Percentiles rank a stretch among this genome's conserved stretches.
phyloP scores from a whole-genome alignment of 2,329 filamentous ascomycete genomes.

The Ceratocystis cubensis region DNA sequence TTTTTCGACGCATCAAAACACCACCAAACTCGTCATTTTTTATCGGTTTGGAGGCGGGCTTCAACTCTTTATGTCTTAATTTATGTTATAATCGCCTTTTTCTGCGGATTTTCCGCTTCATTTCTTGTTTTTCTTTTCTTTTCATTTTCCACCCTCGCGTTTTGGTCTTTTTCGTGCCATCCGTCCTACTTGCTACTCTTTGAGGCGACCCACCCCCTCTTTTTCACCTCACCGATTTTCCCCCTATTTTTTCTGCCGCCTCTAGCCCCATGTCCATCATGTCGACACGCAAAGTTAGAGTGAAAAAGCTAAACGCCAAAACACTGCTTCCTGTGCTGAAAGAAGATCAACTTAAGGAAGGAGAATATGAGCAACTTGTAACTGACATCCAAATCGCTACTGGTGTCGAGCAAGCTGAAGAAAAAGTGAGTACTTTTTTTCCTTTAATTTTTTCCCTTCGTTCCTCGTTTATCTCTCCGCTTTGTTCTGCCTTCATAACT shows the following conservation, averaged over 20 bases:
- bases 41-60: slow-evolving; percentile 10
- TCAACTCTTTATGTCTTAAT: slow-evolving; percentile 20
- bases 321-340: slow-evolving; percentile 74
- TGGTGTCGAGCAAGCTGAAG: slow-evolving; percentile 91
- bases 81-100: slow-evolving; percentile 20
- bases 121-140: slow-evolving; percentile 39
- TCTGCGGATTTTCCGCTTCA: slow-evolving; percentile 26
- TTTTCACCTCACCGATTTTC: slow-evolving; percentile 28
- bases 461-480: not conserved
- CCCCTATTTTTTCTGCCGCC: slow-evolving; percentile 20
- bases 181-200: slow-evolving; percentile 25
- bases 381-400: slow-evolving; percentile 81
- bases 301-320: slow-evolving; percentile 87
- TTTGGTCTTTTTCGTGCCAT: slow-evolving; percentile 30
- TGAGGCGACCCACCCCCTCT: slow-evolving; percentile 26
- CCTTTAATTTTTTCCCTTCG: slow-evolving; percentile 24
- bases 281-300: slow-evolving; percentile 58
- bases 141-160: slow-evolving; percentile 36
- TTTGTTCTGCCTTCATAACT: not conserved
- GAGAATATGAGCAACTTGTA: slow-evolving; percentile 74
- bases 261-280: slow-evolving; percentile 34
- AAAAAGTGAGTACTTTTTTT: slow-evolving; percentile 63
- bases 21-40: slow-evolving; percentile 4
- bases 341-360: slow-evolving; percentile 80
- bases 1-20: slow-evolving; percentile 19